A percentile compares a stretch with the other conserved stretches of the same genome.
These are phyloP conservation scores for Echinochloa phyllopogon DNA, from an alignment of 176 grass and related monocot genomes.

Conservation along the genomic window DNA sequence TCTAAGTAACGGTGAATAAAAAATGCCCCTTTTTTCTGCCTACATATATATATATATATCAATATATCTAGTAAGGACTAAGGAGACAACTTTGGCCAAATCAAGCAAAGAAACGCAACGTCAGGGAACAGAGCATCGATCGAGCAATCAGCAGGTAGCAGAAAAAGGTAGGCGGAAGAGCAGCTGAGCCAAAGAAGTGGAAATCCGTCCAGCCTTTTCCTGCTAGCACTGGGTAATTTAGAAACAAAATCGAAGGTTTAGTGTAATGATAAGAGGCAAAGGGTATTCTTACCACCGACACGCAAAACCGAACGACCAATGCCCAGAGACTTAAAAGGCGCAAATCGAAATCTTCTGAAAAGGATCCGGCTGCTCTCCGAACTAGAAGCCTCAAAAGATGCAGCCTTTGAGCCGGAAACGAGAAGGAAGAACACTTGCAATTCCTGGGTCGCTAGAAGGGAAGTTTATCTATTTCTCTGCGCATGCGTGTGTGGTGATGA, in stretches of 20 bases:
- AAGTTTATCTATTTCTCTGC: background rate
- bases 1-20: background rate
- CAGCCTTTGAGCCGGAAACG: background rate
- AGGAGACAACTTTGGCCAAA: constrained; percentile 17
- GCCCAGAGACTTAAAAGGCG: background rate
- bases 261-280: background rate
- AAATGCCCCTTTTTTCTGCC: background rate
- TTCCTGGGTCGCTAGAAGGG: background rate
- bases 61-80: background rate
- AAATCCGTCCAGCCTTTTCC: background rate
- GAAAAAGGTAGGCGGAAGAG: background rate
- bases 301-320: constrained; percentile 1
- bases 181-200: background rate
- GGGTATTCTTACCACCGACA: constrained; percentile 22
- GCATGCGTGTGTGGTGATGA: background rate
- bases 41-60: background rate
- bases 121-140: background rate
- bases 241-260: constrained; percentile 9
- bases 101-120: constrained; percentile 12
- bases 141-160: background rate
- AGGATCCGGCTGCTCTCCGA: constrained; percentile 15
- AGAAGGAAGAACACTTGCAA: background rate
- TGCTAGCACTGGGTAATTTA: background rate
- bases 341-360: background rate
- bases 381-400: constrained; percentile 1